phyloP scores from a whole-genome alignment of 2,329 filamentous ascomycete species.

The Calonectria naviculata region DNA sequence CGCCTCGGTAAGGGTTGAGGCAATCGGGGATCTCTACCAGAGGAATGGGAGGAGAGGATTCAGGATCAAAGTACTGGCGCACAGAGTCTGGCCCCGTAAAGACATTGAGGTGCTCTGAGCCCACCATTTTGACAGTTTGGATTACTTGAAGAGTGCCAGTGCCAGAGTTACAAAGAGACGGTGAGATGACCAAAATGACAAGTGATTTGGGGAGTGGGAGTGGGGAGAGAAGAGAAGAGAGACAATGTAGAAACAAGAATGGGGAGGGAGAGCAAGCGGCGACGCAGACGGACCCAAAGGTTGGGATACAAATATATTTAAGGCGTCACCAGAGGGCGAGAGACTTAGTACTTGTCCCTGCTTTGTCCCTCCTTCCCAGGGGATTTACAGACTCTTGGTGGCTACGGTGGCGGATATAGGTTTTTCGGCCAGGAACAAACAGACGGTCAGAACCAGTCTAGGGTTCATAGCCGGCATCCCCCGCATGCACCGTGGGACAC shows the following conservation, averaged over 20 bases:
- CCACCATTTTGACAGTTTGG: constrained; percentile 36
- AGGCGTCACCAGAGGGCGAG: not conserved
- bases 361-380: not conserved
- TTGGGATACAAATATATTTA: constrained; percentile 6
- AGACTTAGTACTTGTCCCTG: not conserved
- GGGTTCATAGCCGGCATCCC: not conserved
- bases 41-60: constrained; percentile 65
- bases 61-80: constrained; percentile 68
- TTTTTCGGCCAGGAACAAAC: constrained; percentile 14
- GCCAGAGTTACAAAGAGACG: not conserved
- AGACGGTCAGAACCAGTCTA: not conserved
- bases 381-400: not conserved
- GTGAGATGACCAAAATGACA: not conserved
- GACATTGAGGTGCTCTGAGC: constrained; percentile 55
- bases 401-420: not conserved
- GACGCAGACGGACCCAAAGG: not conserved
- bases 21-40: constrained; percentile 68
- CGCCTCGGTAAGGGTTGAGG: constrained; percentile 65
- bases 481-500: constrained; percentile 16
- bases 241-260: not conserved
- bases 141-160: constrained; percentile 11
- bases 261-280: not conserved
- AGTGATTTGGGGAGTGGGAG: not conserved
- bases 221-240: not conserved
- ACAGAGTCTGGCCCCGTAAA: constrained; percentile 67